Conservation (phyloP, 768 basidiomycete genomes). For the Mycena vulgaris region DNA sequence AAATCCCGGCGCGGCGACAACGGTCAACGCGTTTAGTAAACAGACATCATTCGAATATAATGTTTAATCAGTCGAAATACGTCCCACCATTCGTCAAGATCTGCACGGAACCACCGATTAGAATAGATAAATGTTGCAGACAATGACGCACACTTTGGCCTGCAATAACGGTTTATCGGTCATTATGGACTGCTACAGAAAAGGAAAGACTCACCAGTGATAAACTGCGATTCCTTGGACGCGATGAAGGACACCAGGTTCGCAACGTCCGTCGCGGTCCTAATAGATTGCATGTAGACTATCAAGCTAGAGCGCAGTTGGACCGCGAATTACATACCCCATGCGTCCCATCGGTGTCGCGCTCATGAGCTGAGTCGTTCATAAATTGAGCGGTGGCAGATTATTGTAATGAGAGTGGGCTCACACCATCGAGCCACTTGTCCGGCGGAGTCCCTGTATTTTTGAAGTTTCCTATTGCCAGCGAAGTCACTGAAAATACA, state of each 20-base stretch:
- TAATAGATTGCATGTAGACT: too few relatives aligned
- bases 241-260: slow-evolving; percentile 49
- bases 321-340: too few relatives aligned
- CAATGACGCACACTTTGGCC: background rate
- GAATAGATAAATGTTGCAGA: background rate
- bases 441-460: background rate
- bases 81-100: slow-evolving; percentile 1
- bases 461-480: background rate
- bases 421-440: background rate
- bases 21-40: too few relatives aligned
- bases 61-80: slow-evolving; percentile 15
- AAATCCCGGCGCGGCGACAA: too few relatives aligned
- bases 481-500: background rate
- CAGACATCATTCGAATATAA: too few relatives aligned
- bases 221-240: slow-evolving; percentile 47
- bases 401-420: background rate
- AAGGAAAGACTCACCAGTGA: slow-evolving; percentile 20
- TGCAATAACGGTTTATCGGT: background rate
- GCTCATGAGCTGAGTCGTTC: too few relatives aligned
- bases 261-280: slow-evolving; percentile 35
- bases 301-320: too few relatives aligned
- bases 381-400: background rate
- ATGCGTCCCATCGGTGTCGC: too few relatives aligned
- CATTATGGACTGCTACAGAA: background rate
- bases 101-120: background rate